Evolutionary conservation across 1,284 basidiomycete genomes (phyloP), one percentile per base, ranked within the genome.

Genomic region (Puccinia polysora): DNA sequence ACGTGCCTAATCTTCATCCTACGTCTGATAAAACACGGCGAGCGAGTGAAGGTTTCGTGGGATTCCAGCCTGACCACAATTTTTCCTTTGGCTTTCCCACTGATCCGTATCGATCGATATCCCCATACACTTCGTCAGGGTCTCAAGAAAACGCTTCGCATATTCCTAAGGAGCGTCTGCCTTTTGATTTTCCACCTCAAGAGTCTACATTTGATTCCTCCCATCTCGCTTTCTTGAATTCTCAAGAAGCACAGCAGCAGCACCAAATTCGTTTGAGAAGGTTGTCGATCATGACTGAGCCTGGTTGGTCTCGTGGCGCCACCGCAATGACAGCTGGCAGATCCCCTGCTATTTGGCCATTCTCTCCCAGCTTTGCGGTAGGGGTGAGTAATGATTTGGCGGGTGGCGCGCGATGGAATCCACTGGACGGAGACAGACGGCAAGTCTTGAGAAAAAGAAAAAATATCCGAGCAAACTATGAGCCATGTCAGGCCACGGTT

Each of bases 231-330:
- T 38, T 20, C n/a, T 18, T 10, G 7, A 36, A n/a, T 32, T 50
- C 18, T 12, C 45, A 30, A 34, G 43, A 50, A 47, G 18, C 28
- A 5, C 30, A 47, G 2, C 23, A 36, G 20, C 43, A 64, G 12
- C 62, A 47, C 30, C 62, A 47, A 50, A 64, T 32, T 49, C 43
- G 47, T 30, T 30, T 34, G 4, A 40, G 47, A 10, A 50, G 62
- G 23, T 47, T 64, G 28, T 30, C 62, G 7, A 23, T 50, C 45
- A 50, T 64, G 47, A 14, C 28, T 12, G 28, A 23, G 23, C 62
- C 62, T 64, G 1, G 12, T 2, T 64, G 62, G 62, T 30, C 62
- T 14, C 43, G 50, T 28, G 36, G 38, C 23, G 23, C 28, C 23
- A 14, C n/a, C 5, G 58, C 23, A 28, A 4, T 5, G 4, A 28